phyloP scores from a whole-genome alignment of 495 filamentous ascomycete species.

The Cercophora scortea region DNA sequence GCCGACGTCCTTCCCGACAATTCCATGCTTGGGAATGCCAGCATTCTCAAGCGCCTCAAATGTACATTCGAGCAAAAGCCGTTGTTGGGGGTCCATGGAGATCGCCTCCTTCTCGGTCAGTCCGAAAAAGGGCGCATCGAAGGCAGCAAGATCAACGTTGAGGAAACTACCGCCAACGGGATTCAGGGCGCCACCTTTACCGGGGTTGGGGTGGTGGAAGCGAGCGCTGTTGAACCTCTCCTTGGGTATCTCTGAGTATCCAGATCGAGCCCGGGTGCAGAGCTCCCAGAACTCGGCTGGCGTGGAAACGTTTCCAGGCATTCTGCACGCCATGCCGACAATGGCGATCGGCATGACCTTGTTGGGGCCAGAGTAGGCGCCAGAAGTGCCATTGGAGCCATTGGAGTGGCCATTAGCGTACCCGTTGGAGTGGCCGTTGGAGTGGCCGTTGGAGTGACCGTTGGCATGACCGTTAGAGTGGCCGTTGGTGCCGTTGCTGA shows the following conservation, averaged over 20 bases:
- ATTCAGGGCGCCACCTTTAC: constrained; percentile 62
- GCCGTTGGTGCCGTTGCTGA: constrained; percentile 20
- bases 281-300: constrained; percentile 52
- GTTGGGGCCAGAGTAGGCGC: neutral
- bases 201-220: constrained; percentile 68
- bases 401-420: constrained; percentile 3
- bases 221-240: constrained; percentile 63
- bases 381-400: constrained; percentile 10
- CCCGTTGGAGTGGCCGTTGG: constrained; percentile 13
- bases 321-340: constrained; percentile 47
- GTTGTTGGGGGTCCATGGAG: constrained; percentile 79
- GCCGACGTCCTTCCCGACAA: constrained; percentile 67
- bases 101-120: constrained; percentile 64
- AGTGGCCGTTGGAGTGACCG: constrained; percentile 13
- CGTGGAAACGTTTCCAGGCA: constrained; percentile 46
- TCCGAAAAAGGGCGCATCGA: constrained; percentile 83
- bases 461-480: constrained; percentile 28
- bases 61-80: constrained; percentile 69
- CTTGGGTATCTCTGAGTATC: constrained; percentile 53
- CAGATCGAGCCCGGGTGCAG: constrained; percentile 51
- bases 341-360: constrained; percentile 44
- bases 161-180: constrained; percentile 79
- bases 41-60: constrained; percentile 85
- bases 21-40: constrained; percentile 71
- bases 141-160: constrained; percentile 59